Base-by-base conservation (phyloP, 2,329 filamentous ascomycete genomes). In the Penicillium sp. region DNA sequence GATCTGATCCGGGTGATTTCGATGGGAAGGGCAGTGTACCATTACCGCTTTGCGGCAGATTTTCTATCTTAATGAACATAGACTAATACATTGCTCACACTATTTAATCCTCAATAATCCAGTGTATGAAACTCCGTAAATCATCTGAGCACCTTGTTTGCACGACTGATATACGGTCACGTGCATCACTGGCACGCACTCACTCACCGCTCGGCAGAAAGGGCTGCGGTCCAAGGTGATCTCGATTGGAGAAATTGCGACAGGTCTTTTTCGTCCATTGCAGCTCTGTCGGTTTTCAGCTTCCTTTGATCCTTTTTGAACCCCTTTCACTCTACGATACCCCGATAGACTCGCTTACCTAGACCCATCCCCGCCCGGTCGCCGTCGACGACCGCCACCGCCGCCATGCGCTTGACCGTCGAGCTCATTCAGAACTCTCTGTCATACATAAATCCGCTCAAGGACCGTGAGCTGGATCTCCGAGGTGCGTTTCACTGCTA, bases 391-490 rank as follows among this genome's bases (percentile, higher is more conserved):
- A 36, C 44, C 49, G 36, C 48, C 44, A 56, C 60, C 61, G 55
- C 66, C 70, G 78, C 59, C 43, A 97, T 99, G 94, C 87, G 92
- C 81, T 86, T 99, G 78, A 96, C 92, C 58, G 87, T 90, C 64
- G 94, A 97, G 75, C 86, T 97, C 69, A 95, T 99, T 78, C 85
- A 90, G 76, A 86, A 85, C 75, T 96, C 94, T 71, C 88, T 96
- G 64, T 96, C 92, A 74, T 99, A 96, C 82, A 88, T 97, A 77
- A 99, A 97, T 78, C 92, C 92, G 73, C 84, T 99, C 75, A 95
- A 94, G 79, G 94, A 99, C 83, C 90, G 94, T 76, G 94, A 99
- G 84, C 85, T 99, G 74, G 92, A 97, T 81, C 90, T 99, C 68
- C 87, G 94, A 96, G 94, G 94, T 97, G 89, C 85, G 91, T 84